A percentile compares a stretch with the other conserved stretches of the same genome.
Conservation (phyloP, 495 filamentous ascomycete genomes). For the Neurospora hispaniola region DNA sequence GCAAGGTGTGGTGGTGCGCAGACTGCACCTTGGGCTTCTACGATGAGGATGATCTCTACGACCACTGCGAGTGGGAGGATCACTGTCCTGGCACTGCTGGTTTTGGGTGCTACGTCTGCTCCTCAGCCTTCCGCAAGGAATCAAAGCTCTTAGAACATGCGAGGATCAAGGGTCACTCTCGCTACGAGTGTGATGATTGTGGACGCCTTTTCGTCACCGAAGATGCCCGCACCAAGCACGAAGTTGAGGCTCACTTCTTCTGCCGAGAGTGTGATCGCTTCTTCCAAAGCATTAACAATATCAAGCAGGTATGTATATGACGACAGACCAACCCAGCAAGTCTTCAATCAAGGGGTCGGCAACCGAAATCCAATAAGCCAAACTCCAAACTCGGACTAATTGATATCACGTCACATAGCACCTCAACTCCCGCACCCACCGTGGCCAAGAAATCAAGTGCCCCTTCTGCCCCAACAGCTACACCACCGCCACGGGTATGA, state of each 20-base stretch:
- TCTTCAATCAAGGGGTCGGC: too few relatives aligned
- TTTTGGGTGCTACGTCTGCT: too few relatives aligned
- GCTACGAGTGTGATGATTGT: background rate
- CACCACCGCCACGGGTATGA: constrained; percentile 21
- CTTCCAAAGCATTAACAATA: background rate
- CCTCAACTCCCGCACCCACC: constrained; percentile 20
- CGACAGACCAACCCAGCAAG: too few relatives aligned
- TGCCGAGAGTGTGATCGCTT: background rate
- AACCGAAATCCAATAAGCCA: background rate
- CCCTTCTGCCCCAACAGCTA: constrained; percentile 21
- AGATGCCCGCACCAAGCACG: background rate
- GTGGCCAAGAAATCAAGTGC: constrained; percentile 15
- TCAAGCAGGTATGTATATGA: background rate
- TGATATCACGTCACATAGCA: constrained; percentile 8
- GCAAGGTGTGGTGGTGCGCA: background rate
- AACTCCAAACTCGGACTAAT: background rate
- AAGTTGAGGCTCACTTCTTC: background rate
- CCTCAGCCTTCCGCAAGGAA: too few relatives aligned
- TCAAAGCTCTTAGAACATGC: too few relatives aligned
- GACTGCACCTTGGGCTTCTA: background rate
- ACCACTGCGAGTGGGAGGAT: too few relatives aligned
- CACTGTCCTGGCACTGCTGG: too few relatives aligned
- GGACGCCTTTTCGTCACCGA: background rate
- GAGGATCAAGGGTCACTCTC: background rate
- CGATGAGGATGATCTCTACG: background rate